A percentile compares a stretch with the other conserved stretches of the same genome.
These are phyloP conservation scores for Aspergillus chevalieri DNA, from an alignment of 2,329 filamentous ascomycete genomes.

Conservation along the genomic window DNA sequence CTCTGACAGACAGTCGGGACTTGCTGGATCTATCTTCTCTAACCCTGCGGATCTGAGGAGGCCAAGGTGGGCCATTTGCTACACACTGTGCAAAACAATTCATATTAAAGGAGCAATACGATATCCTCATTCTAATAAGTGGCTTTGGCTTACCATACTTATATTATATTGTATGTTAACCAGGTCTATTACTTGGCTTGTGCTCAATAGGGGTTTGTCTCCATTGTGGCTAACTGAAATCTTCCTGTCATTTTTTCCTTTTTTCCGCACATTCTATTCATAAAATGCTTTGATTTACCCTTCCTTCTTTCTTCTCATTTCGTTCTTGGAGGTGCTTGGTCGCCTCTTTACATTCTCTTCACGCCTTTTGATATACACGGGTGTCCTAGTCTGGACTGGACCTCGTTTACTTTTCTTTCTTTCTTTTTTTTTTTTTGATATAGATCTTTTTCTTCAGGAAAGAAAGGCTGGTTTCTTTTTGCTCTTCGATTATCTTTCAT, in stretches of 20 bases:
- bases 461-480: slow-evolving; percentile 1
- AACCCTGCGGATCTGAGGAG: not conserved
- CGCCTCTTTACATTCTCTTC: not conserved
- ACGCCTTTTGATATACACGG: not conserved
- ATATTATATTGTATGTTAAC: no score
- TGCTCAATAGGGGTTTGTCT: not conserved
- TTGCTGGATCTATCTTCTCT: not conserved
- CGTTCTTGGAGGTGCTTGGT: not conserved
- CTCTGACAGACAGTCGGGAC: not conserved
- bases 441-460: slow-evolving; percentile 2
- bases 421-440: slow-evolving; percentile 1
- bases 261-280: not conserved
- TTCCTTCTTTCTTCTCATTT: slow-evolving; percentile 7
- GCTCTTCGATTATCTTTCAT: not conserved
- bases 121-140: not conserved
- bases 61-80: not conserved
- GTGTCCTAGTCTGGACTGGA: slow-evolving; percentile 9
- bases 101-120: not conserved
- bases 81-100: not conserved
- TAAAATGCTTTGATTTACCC: not conserved
- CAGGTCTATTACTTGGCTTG: not conserved
- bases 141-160: no score
- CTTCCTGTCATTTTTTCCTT: not conserved
- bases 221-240: not conserved
- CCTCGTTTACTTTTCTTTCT: slow-evolving; percentile 5